phyloP scores from a whole-genome alignment of 805 yeast genomes.

The Lipomyces oligophaga region DNA sequence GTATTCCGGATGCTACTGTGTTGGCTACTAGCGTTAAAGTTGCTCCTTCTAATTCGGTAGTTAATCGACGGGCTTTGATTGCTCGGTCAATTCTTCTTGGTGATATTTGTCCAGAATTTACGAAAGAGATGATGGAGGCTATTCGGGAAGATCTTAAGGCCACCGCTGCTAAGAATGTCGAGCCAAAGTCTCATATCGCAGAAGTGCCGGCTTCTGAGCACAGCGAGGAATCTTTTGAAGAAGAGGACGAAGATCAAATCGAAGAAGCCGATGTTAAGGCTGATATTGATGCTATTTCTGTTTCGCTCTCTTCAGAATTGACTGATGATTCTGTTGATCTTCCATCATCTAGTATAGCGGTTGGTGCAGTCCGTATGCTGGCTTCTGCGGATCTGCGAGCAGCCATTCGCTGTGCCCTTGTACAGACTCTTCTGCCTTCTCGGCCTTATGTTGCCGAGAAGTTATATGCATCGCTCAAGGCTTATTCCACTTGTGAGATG shows the following conservation, averaged over 20 bases:
- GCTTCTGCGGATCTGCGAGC: constrained; percentile 31
- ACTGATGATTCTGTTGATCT: constrained; percentile 2
- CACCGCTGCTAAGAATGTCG: constrained; percentile 1
- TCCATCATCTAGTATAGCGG: no score
- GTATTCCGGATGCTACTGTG: constrained; percentile 6
- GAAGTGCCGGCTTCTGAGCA: constrained; percentile 7
- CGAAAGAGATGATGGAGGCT: constrained; percentile 30
- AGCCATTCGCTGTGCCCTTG: constrained; percentile 33
- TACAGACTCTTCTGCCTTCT: constrained; percentile 25
- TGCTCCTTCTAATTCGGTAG: constrained; percentile 34
- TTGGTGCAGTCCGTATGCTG: constrained; percentile 13
- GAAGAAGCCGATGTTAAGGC: constrained; percentile 8
- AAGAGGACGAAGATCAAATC: constrained; percentile 12
- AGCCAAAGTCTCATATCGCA: constrained; percentile 5
- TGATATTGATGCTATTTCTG: constrained; percentile 8
- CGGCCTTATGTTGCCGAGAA: constrained; percentile 26
- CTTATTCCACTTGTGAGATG: constrained; percentile 25
- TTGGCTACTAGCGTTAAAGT: constrained; percentile 26
- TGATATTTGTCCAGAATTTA: constrained; percentile 25
- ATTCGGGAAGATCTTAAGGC: constrained; percentile 27
- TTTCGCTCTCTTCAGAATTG: constrained; percentile 5
- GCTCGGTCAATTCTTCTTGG: constrained; percentile 34
- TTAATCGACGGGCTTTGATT: constrained; percentile 33
- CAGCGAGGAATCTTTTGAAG: constrained; percentile 1
- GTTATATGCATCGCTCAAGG: constrained; percentile 16